Percentiles rank a stretch among this genome's conserved stretches.
Evolutionary conservation across 2,329 filamentous ascomycete genomes (phyloP).

Genomic region (Colletotrichum sp.): DNA sequence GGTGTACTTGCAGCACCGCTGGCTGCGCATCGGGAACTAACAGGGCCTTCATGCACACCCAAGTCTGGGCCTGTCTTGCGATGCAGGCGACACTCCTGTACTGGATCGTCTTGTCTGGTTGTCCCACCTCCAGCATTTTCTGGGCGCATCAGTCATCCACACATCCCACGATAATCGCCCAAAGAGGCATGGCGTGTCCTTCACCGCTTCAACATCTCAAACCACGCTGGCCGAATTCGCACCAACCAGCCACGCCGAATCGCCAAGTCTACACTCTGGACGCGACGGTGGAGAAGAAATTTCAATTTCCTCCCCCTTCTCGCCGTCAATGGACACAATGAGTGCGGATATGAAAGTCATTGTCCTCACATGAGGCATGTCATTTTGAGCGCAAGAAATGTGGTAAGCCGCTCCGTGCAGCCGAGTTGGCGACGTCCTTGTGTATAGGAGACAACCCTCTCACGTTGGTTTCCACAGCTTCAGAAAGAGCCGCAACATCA

Average conservation of each 20-base stretch:
- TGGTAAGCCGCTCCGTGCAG: background rate
- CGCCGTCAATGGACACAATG: background rate
- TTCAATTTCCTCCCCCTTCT: background rate
- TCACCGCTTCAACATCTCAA: slow-evolving; percentile 26
- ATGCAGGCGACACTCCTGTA: background rate
- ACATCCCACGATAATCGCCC: slow-evolving; percentile 12
- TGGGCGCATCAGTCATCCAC: slow-evolving; percentile 14
- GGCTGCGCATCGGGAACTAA: slow-evolving; percentile 16
- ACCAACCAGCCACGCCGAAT: slow-evolving; percentile 9
- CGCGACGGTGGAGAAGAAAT: background rate
- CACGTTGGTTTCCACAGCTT: background rate
- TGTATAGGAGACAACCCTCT: background rate
- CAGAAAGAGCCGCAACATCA: background rate
- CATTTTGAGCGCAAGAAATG: background rate
- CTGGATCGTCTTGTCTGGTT: background rate
- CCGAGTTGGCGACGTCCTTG: too few species aligned
- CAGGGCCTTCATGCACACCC: slow-evolving; percentile 12
- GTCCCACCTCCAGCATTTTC: slow-evolving; percentile 7
- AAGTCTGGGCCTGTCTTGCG: background rate
- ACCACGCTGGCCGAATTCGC: slow-evolving; percentile 4
- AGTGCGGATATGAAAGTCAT: background rate
- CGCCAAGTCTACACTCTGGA: background rate
- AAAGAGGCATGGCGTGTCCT: slow-evolving; percentile 23
- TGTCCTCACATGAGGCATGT: background rate
- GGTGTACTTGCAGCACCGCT: slow-evolving; percentile 3